These are phyloP conservation scores for Fusarium hostae DNA, from an alignment of 2,329 filamentous ascomycete genomes.

Conservation along the genomic window DNA sequence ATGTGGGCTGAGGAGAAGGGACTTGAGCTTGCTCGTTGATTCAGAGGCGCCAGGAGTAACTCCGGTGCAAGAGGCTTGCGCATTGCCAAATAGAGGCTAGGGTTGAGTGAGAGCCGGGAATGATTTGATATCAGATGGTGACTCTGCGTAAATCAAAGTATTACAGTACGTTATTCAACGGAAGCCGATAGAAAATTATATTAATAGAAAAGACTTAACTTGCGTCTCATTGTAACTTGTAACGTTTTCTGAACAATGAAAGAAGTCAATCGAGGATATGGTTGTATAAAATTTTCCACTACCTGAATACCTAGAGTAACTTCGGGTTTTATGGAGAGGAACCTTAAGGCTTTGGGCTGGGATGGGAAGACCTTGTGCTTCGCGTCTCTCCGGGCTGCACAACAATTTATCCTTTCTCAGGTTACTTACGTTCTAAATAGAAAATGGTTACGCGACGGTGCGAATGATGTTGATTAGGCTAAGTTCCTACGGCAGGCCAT, in stretches of 20 bases:
- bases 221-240: not conserved
- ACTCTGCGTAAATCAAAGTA: not conserved
- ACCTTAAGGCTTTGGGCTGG: not conserved
- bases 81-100: not conserved
- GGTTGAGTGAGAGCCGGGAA: too few relatives aligned
- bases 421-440: too few relatives aligned
- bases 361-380: slow-evolving; percentile 13
- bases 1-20: slow-evolving; percentile 10
- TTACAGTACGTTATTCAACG: not conserved
- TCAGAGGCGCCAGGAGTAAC: slow-evolving; percentile 6
- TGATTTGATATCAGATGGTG: not conserved
- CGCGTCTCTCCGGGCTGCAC: slow-evolving; percentile 1
- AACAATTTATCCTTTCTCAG: not conserved
- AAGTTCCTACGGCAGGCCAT: too few relatives aligned
- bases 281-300: not conserved
- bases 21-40: not conserved
- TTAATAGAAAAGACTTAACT: too few relatives aligned
- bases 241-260: not conserved
- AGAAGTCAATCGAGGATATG: not conserved
- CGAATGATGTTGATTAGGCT: too few relatives aligned
- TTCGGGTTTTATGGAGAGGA: not conserved
- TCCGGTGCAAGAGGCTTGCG: slow-evolving; percentile 9
- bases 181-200: not conserved
- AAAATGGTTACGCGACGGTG: too few relatives aligned
- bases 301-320: not conserved